phyloP scores from a whole-genome alignment of 306 rosid genomes.

The Canavalia gladiata region DNA sequence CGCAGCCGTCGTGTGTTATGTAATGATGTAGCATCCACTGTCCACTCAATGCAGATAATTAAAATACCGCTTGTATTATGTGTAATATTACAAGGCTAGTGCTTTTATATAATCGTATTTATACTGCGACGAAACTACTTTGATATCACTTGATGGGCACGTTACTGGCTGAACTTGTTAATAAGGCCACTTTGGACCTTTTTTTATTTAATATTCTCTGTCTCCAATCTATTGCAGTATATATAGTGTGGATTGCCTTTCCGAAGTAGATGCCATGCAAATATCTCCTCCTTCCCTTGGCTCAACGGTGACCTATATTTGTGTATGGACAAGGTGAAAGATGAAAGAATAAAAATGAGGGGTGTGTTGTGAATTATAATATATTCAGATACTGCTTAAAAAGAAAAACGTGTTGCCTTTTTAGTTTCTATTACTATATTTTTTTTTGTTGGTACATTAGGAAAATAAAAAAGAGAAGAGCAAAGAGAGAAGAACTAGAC shows the following conservation, averaged over 20 bases:
- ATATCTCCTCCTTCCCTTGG: neutral
- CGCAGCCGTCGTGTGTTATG: slow-evolving; percentile 40
- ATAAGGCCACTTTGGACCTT: slow-evolving; percentile 47
- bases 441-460: too few species aligned
- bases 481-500: too few species aligned
- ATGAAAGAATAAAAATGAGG: neutral
- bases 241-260: slow-evolving; percentile 25
- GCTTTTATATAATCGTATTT: slow-evolving; percentile 38
- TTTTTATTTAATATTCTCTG: slow-evolving; percentile 40
- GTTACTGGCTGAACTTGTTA: slow-evolving; percentile 26
- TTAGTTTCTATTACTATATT: too few species aligned
- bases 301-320: neutral
- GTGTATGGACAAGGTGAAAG: neutral
- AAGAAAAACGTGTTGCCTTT: too few species aligned
- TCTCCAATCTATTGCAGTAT: slow-evolving; percentile 16
- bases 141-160: slow-evolving; percentile 31
- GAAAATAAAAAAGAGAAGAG: too few species aligned
- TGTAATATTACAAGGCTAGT: slow-evolving; percentile 30
- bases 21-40: slow-evolving; percentile 11
- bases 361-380: neutral
- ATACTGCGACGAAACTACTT: slow-evolving; percentile 36
- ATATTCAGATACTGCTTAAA: too few species aligned
- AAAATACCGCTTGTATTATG: slow-evolving; percentile 6
- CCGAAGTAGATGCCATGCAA: neutral
- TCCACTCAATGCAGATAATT: slow-evolving; percentile 43